Evolutionary conservation across 768 basidiomycete genomes (phyloP).

Genomic region (Termitomyces heimii): DNA sequence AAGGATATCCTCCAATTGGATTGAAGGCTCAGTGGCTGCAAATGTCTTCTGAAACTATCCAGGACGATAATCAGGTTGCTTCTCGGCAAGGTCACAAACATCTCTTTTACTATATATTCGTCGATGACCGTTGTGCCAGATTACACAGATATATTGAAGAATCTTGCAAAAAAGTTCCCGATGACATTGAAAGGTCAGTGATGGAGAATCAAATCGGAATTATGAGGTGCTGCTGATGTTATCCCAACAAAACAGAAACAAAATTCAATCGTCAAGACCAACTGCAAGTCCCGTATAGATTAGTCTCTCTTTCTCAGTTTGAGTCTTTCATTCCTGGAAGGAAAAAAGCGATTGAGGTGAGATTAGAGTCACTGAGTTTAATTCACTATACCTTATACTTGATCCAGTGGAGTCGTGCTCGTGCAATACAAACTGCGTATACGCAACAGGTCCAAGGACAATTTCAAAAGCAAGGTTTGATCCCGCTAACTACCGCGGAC

Average conservation of each 20-base stretch:
- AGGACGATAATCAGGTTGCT: neutral
- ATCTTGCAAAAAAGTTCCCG: slow-evolving; percentile 32
- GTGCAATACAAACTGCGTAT: slow-evolving; percentile 38
- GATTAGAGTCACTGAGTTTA: neutral
- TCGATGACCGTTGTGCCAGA: slow-evolving; percentile 1
- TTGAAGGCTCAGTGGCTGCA: slow-evolving; percentile 32
- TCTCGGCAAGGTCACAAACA: neutral
- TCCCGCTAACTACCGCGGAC: slow-evolving; percentile 33
- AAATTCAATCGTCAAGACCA: slow-evolving; percentile 17
- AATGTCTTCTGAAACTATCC: neutral
- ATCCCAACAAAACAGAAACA: slow-evolving; percentile 15
- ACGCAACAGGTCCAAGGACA: slow-evolving; percentile 14
- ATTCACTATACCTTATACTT: neutral
- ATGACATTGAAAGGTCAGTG: slow-evolving; percentile 35
- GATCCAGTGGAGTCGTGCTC: slow-evolving; percentile 41
- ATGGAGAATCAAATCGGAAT: neutral
- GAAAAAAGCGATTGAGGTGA: slow-evolving; percentile 47
- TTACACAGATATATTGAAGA: slow-evolving; percentile 23
- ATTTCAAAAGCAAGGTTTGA: slow-evolving; percentile 11
- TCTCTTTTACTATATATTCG: slow-evolving; percentile 2
- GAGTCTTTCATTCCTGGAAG: slow-evolving; percentile 34
- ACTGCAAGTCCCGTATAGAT: slow-evolving; percentile 31
- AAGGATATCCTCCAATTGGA: slow-evolving; percentile 25
- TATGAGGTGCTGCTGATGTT: neutral
- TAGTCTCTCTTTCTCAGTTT: slow-evolving; percentile 30